Conservation (phyloP, 2,329 filamentous ascomycete genomes). For the Nannizzia gypsea region DNA sequence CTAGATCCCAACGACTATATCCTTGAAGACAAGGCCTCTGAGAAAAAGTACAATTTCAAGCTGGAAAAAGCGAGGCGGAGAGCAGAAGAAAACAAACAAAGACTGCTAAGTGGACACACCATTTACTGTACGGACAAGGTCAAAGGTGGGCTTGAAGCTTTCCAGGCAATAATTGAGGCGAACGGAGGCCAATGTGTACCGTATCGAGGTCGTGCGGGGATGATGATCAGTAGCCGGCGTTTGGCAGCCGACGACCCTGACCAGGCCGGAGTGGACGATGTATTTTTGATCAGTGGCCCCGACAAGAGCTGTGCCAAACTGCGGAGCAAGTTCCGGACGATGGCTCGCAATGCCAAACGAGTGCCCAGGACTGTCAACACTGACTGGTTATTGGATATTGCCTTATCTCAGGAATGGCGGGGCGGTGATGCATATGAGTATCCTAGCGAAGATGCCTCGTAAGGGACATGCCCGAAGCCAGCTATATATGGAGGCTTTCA, state of each 20-base stretch:
- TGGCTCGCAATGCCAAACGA: constrained; percentile 69
- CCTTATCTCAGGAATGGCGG: constrained; percentile 74
- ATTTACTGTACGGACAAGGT: constrained; percentile 78
- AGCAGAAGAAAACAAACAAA: constrained; percentile 64
- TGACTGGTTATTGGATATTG: constrained; percentile 83
- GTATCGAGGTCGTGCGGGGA: constrained; percentile 61
- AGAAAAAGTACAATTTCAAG: constrained; percentile 58
- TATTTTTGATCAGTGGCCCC: constrained; percentile 69
- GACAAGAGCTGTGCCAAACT: constrained; percentile 56
- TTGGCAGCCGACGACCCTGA: constrained; percentile 24
- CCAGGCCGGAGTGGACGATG: constrained; percentile 48
- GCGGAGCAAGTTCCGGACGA: constrained; percentile 68
- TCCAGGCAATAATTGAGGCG: constrained; percentile 70
- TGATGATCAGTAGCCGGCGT: constrained; percentile 53
- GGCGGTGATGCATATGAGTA: constrained; percentile 51
- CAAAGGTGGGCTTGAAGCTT: constrained; percentile 70
- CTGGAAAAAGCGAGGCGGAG: constrained; percentile 56
- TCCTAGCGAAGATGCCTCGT: constrained; percentile 20
- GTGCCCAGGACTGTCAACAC: constrained; percentile 66
- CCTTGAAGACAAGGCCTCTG: constrained; percentile 60
- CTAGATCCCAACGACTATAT: constrained; percentile 54
- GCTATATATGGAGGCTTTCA: no score
- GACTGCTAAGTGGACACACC: constrained; percentile 60
- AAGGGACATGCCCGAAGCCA: not conserved
- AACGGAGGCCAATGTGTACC: constrained; percentile 76